A percentile compares a stretch with the other conserved stretches of the same genome.
Conservation (phyloP, 2,329 filamentous ascomycete genomes). For the Fusarium annulatum region DNA sequence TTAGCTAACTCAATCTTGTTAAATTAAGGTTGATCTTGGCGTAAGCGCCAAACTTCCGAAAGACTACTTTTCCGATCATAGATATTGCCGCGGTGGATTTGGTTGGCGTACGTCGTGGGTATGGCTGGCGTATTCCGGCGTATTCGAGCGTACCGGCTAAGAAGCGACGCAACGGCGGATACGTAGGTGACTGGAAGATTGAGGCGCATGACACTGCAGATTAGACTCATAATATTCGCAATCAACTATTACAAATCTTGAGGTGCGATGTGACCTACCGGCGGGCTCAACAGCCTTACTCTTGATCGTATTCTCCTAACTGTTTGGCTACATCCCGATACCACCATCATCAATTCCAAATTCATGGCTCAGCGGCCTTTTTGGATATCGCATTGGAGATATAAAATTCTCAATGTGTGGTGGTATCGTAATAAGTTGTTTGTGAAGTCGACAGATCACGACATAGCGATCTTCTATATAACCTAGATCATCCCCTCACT, state of each 20-base stretch:
- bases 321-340: not conserved
- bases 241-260: not conserved
- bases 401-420: accelerated
- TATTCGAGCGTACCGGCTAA: slow-evolving; percentile 9
- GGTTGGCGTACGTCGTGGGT: not conserved
- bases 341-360: not conserved
- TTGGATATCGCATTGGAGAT: accelerated
- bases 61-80: too few species aligned
- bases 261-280: not conserved
- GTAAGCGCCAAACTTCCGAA: not conserved
- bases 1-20: not conserved
- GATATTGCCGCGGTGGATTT: not conserved
- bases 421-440: not conserved
- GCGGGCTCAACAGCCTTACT: too few species aligned
- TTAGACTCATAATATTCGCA: accelerated
- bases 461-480: not conserved
- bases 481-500: not conserved
- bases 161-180: not conserved
- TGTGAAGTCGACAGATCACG: not conserved
- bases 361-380: not conserved
- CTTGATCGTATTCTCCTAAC: too few species aligned
- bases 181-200: too few species aligned
- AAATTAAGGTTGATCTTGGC: slow-evolving; percentile 3
- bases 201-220: accelerated
- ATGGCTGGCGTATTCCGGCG: slow-evolving; percentile 8